Percentiles rank a stretch among this genome's conserved stretches.
phyloP scores from a whole-genome alignment of 805 yeast species.

The Kluyveromyces starmeri region DNA sequence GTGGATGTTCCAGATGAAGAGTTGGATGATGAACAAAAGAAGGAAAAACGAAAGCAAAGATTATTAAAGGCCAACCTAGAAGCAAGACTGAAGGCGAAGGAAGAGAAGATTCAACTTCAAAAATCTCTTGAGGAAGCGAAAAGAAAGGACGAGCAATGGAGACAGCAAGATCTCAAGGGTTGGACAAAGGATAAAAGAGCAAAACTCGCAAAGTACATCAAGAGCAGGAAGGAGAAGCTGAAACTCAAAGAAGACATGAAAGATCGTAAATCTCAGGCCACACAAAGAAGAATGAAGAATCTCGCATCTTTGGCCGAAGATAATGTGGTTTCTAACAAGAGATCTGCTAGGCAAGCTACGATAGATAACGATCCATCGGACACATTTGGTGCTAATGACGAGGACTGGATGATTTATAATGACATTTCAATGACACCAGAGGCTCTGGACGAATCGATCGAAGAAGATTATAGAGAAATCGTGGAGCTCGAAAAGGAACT shows the following conservation, averaged over 20 bases:
- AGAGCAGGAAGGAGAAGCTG: constrained; percentile 53
- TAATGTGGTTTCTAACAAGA: constrained; percentile 31
- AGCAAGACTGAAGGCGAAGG: constrained; percentile 74
- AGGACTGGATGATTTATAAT: constrained; percentile 88
- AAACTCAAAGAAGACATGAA: constrained; percentile 68
- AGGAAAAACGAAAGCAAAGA: constrained; percentile 79
- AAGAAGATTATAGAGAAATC: constrained; percentile 56
- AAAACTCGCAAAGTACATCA: constrained; percentile 50
- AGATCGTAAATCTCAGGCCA: constrained; percentile 84
- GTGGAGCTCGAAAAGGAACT: constrained; percentile 63
- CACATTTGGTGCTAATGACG: constrained; percentile 91
- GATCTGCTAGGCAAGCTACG: constrained; percentile 51
- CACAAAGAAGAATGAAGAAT: constrained; percentile 86
- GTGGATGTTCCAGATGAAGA: constrained; percentile 80
- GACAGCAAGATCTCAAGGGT: constrained; percentile 59
- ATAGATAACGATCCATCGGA: constrained; percentile 89
- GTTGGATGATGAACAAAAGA: constrained; percentile 66
- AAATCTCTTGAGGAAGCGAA: constrained; percentile 51
- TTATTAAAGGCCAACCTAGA: constrained; percentile 80
- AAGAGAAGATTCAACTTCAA: constrained; percentile 62
- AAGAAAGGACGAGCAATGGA: constrained; percentile 65
- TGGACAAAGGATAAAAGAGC: constrained; percentile 73
- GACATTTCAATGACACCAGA: constrained; percentile 70
- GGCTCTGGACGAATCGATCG: constrained; percentile 59
- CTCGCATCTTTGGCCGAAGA: constrained; percentile 83